Percentiles rank a stretch among this genome's conserved stretches.
These are phyloP conservation scores for Centrapalus pauciflorus DNA, from an alignment of 129 eudicot species.

Conservation along the genomic window DNA sequence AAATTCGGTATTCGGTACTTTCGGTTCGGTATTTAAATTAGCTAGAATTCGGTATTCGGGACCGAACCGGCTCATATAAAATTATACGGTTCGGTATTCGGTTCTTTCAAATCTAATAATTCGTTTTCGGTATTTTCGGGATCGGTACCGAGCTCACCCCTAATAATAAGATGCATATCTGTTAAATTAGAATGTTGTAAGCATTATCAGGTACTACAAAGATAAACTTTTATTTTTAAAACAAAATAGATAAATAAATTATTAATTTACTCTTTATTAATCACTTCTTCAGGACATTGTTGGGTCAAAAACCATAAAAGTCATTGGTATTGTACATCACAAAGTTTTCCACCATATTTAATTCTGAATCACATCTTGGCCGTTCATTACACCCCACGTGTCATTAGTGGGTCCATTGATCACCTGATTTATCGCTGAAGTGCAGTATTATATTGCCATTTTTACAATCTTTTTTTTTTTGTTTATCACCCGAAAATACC, in stretches of 20 bases:
- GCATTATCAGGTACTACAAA: too few species aligned
- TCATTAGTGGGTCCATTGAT: constrained; percentile 19
- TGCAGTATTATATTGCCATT: not conserved
- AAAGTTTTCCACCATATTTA: constrained; percentile 10
- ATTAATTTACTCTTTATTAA: not conserved
- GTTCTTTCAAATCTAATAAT: too few species aligned
- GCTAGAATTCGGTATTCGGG: too few species aligned
- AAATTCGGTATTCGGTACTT: too few species aligned
- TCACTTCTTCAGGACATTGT: constrained; percentile 9
- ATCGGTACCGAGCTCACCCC: too few species aligned
- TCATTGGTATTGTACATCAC: constrained; percentile 18
- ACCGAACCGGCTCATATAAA: too few species aligned
- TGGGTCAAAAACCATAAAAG: constrained; percentile 19
- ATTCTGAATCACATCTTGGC: not conserved
- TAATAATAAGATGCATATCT: too few species aligned
- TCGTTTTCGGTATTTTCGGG: too few species aligned
- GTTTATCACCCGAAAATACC: not conserved
- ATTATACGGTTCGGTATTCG: too few species aligned
- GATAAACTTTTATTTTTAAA: not conserved
- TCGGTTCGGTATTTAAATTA: too few species aligned
- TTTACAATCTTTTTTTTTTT: not conserved
- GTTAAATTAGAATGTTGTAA: too few species aligned
- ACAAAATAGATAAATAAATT: not conserved
- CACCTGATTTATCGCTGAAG: not conserved
- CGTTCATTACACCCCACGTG: constrained; percentile 23